Evolutionary conservation across 208 protist genomes (phyloP).

Genomic region (Crithidia thermophila): DNA sequence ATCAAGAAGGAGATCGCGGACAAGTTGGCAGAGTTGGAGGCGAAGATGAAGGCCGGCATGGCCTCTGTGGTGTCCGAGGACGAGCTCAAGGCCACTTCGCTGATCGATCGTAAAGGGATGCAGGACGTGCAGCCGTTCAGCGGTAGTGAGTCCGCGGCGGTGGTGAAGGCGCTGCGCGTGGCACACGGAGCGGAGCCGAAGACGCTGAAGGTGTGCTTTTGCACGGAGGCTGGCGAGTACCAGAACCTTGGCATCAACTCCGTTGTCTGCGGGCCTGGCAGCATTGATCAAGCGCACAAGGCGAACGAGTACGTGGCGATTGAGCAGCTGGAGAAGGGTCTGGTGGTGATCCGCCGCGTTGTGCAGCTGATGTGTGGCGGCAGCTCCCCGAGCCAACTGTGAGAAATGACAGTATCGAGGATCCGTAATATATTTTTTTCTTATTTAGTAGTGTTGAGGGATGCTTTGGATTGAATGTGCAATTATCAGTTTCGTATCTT

Average conservation of each 20-base stretch:
- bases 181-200: conserved; percentile 9
- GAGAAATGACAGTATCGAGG: conserved; percentile 4
- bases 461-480: no score
- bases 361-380: conserved; percentile 36
- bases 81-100: background rate
- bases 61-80: background rate
- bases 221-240: conserved; percentile 60
- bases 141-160: conserved; percentile 16
- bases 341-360: conserved; percentile 35
- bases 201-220: conserved; percentile 51
- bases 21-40: conserved; percentile 32
- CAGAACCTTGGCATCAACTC: conserved; percentile 52
- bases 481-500: no score
- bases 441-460: no score
- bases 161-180: conserved; percentile 40
- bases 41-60: conserved; percentile 22
- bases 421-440: no score
- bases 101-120: conserved; percentile 19
- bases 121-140: conserved; percentile 32
- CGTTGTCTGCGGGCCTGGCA: conserved; percentile 65
- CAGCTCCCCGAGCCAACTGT: conserved; percentile 34
- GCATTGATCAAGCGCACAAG: conserved; percentile 68
- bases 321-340: conserved; percentile 56
- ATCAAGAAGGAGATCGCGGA: conserved; percentile 38
- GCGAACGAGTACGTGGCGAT: conserved; percentile 65